Conservation (phyloP, 2,329 filamentous ascomycete species). For the Botrytis fabae region DNA sequence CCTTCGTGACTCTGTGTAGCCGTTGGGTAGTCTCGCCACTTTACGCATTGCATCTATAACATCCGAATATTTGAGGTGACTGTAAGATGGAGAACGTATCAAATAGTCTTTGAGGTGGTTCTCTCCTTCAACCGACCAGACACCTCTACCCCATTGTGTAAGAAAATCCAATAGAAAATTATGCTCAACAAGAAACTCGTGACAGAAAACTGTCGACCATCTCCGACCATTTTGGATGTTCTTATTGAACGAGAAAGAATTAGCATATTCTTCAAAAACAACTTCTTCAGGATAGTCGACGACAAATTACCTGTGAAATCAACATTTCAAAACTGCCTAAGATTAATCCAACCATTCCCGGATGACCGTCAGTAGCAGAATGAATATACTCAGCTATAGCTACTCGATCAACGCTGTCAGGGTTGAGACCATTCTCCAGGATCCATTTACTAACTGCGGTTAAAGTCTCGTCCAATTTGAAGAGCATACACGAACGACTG, state of each 20-base stretch:
- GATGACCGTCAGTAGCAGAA: conserved; percentile 4
- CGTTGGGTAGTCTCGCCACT: background rate
- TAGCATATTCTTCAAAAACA: background rate
- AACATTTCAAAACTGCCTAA: background rate
- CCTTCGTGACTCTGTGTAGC: background rate
- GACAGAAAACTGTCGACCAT: background rate
- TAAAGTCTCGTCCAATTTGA: background rate
- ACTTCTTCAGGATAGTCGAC: background rate
- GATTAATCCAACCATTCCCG: background rate
- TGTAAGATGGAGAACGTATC: background rate
- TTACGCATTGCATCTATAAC: background rate
- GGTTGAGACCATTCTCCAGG: background rate
- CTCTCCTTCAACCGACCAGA: background rate
- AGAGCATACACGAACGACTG: background rate
- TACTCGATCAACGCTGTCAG: background rate
- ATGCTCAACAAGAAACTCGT: background rate
- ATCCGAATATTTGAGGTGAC: background rate
- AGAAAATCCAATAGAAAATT: background rate
- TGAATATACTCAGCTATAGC: background rate
- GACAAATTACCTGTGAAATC: background rate
- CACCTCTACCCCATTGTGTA: background rate
- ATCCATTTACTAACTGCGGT: background rate
- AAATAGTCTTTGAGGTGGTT: background rate
- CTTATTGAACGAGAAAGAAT: background rate
- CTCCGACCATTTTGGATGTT: background rate